Evolutionary conservation across 2,329 filamentous ascomycete genomes (phyloP).

Genomic region (Aspergillus latus): DNA sequence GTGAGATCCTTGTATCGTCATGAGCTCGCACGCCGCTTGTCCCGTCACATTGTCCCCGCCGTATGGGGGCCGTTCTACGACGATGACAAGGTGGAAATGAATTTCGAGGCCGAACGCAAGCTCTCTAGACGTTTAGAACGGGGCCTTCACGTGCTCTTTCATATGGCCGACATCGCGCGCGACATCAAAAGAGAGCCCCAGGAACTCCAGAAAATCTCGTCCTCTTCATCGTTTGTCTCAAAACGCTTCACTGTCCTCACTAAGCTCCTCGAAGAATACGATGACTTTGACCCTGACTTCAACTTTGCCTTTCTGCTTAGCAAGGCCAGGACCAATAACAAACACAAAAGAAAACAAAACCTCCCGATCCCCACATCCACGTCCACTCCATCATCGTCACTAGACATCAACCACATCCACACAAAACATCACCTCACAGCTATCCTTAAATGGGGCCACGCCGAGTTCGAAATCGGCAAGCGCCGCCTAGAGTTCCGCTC

Average conservation of each 20-base stretch:
- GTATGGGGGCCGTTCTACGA: slow-evolving; percentile 31
- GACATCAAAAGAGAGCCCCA: slow-evolving; percentile 20
- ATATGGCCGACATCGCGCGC: slow-evolving; percentile 29
- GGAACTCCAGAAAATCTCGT: slow-evolving; percentile 10
- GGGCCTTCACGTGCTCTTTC: slow-evolving; percentile 31
- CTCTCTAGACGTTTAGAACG: slow-evolving; percentile 28
- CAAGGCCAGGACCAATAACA: not conserved
- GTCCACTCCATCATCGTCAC: not conserved
- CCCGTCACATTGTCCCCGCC: slow-evolving; percentile 27
- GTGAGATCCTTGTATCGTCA: slow-evolving; percentile 25
- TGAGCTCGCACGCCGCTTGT: slow-evolving; percentile 22
- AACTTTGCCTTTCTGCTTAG: slow-evolving; percentile 7
- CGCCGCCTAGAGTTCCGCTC: slow-evolving; percentile 24
- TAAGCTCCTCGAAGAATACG: slow-evolving; percentile 24
- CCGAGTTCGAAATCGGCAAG: slow-evolving; percentile 29
- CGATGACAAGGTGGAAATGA: slow-evolving; percentile 25
- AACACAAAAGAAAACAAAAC: slow-evolving; percentile 6
- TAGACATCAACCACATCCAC: not conserved
- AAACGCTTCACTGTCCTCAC: slow-evolving; percentile 20
- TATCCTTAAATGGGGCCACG: slow-evolving; percentile 25
- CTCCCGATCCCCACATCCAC: not conserved
- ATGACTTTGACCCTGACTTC: slow-evolving; percentile 4
- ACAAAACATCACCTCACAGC: slow-evolving; percentile 23
- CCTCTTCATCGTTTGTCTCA: slow-evolving; percentile 18
- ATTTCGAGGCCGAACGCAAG: slow-evolving; percentile 27